Percentiles rank a stretch among this genome's conserved stretches.
Evolutionary conservation across 805 yeast genomes (phyloP).

Genomic region (Blastobotrys chiropterorum): DNA sequence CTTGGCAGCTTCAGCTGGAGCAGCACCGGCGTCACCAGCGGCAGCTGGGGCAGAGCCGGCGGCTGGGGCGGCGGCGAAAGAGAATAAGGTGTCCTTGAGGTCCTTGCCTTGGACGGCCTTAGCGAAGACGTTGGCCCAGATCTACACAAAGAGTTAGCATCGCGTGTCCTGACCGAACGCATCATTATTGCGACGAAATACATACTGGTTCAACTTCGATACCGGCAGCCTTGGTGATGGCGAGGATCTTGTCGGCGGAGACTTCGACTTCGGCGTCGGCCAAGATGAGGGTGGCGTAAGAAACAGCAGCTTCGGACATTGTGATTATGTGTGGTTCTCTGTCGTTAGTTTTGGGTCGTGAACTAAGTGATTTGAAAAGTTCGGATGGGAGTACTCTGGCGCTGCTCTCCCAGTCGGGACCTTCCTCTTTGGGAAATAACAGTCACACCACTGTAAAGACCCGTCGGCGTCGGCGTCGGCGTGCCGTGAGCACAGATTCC

Average conservation of each 20-base stretch:
- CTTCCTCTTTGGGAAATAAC: not conserved
- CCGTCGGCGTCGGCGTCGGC: too few relatives aligned
- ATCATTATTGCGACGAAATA: slow-evolving; percentile 12
- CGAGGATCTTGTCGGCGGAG: slow-evolving; percentile 75
- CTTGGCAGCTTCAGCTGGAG: slow-evolving; percentile 55
- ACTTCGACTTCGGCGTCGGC: slow-evolving; percentile 96
- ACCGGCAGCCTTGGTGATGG: slow-evolving; percentile 80
- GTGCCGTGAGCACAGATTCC: too few relatives aligned
- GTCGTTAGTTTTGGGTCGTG: not conserved
- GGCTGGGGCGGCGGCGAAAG: slow-evolving; percentile 62
- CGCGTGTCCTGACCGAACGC: too few relatives aligned
- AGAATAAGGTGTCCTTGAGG: slow-evolving; percentile 73
- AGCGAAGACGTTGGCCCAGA: slow-evolving; percentile 85
- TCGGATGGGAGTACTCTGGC: not conserved
- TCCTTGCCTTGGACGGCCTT: slow-evolving; percentile 84
- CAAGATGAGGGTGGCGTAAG: slow-evolving; percentile 97
- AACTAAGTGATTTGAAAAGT: not conserved
- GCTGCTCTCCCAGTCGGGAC: not conserved
- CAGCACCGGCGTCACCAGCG: slow-evolving; percentile 56
- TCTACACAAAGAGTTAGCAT: slow-evolving; percentile 26
- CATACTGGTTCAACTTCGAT: slow-evolving; percentile 56
- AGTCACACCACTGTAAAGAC: too few relatives aligned
- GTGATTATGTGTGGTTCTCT: slow-evolving; percentile 14
- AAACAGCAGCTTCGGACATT: slow-evolving; percentile 67
- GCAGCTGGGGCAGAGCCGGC: slow-evolving; percentile 62